Evolutionary conservation across 352 stramenopile genomes (phyloP), one percentile per base, ranked within the genome.

Genomic region (Pythium folliculosum): DNA sequence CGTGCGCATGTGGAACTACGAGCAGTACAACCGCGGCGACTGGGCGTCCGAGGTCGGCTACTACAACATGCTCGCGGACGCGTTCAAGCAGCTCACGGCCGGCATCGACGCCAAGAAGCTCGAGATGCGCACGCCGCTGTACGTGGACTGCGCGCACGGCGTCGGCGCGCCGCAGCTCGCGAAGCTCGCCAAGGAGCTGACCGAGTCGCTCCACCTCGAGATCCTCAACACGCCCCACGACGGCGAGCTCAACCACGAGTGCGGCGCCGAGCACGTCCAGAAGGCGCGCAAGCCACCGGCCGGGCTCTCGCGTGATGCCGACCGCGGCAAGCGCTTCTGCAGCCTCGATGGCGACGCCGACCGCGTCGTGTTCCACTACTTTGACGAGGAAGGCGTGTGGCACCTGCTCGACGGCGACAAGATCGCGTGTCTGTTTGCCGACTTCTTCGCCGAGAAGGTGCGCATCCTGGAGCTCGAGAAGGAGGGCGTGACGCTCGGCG

Each of bases 321-420:
- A 89, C 70, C 80, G 80, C 45, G 81, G 82, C 71, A 91, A 91
- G 67, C 82, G 86, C 62, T 96, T 90, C 78, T 97, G 90, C 76
- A 98, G 90, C 25, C 77, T 99, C 51, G 98, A 99, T 80, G 98
- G 98, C 52, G 98, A 99, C 81, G 97, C 94, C 12, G 98, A 99
- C 81, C 91, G 98, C 22, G 80, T 99, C n/a, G 82, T 99, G 59
- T 99, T 98, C 80, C 97, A 98, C 83, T 97, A 87, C 73, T 90
- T 97, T 69, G 82, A 95, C 60, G 63, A 88, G 9, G 71, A 87
- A 38, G 78, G 82, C 57, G 74, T 66, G 47, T 97, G 88, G 71
- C 79, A 90, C 55, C 72, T 99, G 51, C 81, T 99, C 35, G 97
- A 99, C 81, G 98, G 98, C 51, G 97, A 99, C 82, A 99, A 99